A percentile compares a stretch with the other conserved stretches of the same genome.
Conservation (phyloP, 495 filamentous ascomycete genomes). For the Viridothelium virens region DNA sequence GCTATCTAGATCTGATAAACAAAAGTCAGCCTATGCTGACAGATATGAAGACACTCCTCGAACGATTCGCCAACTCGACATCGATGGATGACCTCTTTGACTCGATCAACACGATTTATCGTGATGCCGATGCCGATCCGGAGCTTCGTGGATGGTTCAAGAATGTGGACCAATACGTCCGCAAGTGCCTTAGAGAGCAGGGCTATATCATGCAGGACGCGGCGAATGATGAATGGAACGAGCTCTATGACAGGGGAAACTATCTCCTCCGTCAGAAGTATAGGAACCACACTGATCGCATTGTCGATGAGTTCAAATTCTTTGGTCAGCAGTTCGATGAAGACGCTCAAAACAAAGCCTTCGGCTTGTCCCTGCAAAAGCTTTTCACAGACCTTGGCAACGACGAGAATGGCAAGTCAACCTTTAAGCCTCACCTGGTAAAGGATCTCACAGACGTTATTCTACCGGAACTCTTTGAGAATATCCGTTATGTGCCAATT, state of each 20-base stretch:
- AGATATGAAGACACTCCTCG: slow-evolving; percentile 62
- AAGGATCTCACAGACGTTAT: slow-evolving; percentile 86
- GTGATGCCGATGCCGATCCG: slow-evolving; percentile 82
- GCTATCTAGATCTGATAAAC: slow-evolving; percentile 28
- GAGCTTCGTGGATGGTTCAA: slow-evolving; percentile 89
- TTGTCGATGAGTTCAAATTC: slow-evolving; percentile 86
- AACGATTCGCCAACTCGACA: slow-evolving; percentile 93
- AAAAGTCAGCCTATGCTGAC: slow-evolving; percentile 43
- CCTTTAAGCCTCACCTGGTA: slow-evolving; percentile 85
- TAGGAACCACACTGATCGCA: slow-evolving; percentile 74
- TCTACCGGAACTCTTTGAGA: slow-evolving; percentile 76
- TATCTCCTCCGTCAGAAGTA: slow-evolving; percentile 87
- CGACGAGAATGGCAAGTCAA: slow-evolving; percentile 71
- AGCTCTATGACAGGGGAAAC: slow-evolving; percentile 75
- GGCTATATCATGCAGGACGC: slow-evolving; percentile 83
- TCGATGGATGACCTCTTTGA: slow-evolving; percentile 79
- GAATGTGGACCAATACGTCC: slow-evolving; percentile 64
- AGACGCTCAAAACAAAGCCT: slow-evolving; percentile 76
- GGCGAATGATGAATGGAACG: slow-evolving; percentile 75
- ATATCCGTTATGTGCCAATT: slow-evolving; percentile 82
- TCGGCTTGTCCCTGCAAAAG: slow-evolving; percentile 67
- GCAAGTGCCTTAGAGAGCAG: slow-evolving; percentile 76
- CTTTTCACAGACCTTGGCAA: slow-evolving; percentile 83
- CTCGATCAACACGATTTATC: slow-evolving; percentile 78
- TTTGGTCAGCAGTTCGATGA: slow-evolving; percentile 79